Conservation (phyloP, 495 filamentous ascomycete species). For the Gamarada debralockiae region DNA sequence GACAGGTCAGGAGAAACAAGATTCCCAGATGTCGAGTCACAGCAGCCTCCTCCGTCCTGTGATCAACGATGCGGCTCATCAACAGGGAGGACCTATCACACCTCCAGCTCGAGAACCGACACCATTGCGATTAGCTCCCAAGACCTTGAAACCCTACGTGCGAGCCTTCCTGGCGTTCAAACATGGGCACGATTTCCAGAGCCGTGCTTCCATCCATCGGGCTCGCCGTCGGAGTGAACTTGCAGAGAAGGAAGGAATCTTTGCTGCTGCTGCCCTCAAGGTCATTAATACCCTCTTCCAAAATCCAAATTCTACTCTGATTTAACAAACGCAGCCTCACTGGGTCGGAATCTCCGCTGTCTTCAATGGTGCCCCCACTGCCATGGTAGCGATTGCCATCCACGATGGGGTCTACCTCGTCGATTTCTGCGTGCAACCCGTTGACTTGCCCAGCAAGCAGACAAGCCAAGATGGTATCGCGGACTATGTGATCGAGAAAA, state of each 20-base stretch:
- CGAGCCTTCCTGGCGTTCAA: conserved; percentile 34
- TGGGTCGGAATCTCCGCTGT: conserved; percentile 60
- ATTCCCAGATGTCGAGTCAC: no score
- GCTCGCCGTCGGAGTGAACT: conserved; percentile 39
- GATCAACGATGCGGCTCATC: no score
- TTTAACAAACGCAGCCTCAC: conserved; percentile 57
- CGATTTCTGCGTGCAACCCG: conserved; percentile 63
- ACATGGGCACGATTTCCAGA: conserved; percentile 35
- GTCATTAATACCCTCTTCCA: no score
- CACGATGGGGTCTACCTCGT: conserved; percentile 77
- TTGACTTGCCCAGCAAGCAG: conserved; percentile 34
- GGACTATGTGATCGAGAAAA: conserved; percentile 48
- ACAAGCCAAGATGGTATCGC: conserved; percentile 41
- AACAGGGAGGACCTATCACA: no score
- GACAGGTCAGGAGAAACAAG: no score
- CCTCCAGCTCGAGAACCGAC: no score
- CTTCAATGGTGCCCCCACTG: conserved; percentile 42
- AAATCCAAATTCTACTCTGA: not conserved
- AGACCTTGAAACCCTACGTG: conserved; percentile 17
- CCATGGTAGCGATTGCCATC: conserved; percentile 61
- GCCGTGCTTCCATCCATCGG: conserved; percentile 40
- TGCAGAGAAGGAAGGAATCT: conserved; percentile 38
- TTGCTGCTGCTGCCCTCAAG: conserved; percentile 42
- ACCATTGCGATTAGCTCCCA: no score
- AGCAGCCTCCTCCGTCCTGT: no score